Evolutionary conservation across 805 yeast genomes (phyloP), one percentile per base, ranked within the genome.

Genomic region (Saccharomycopsis vini): DNA sequence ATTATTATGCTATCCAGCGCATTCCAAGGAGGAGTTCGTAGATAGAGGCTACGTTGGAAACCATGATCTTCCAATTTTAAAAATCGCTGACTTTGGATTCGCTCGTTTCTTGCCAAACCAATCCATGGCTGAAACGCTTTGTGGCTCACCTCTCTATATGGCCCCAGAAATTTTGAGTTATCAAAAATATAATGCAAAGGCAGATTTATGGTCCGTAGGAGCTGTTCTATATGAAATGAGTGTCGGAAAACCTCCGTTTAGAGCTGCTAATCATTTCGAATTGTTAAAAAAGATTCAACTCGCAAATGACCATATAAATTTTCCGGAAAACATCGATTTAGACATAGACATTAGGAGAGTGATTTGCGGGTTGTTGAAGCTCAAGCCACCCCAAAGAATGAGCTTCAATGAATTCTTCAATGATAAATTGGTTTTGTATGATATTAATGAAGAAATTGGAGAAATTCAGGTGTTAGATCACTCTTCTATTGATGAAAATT

Each of bases 131-230:
- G 98, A 92, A 59, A 92, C 98, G 1, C 68, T 92, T 52, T 92
- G 98, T 69, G 98, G 98, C 1, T 86, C 95, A 9, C 98, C 98
- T 3, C 71, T 92, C 36, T 92, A 92, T 63, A 92, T 92, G 98
- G 98, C 98, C 0, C 98, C 98, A 0, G 98, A 92, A 63, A 92
- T 92, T 39, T 67, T 92, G 54, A 72, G 95, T 50, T 89, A 86
- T 57, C 97, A 92, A 60, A 92, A 88, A 62, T 92, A 92, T 64
- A 88, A 89, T 54, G 98, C 97, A 4, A 89, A 88, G 60, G 97
- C 97, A 0, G 98, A 92, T 59, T 64, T 92, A 51, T 92, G 98
- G 98, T 88, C 97, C 5, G 95, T 90, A 3, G 98, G 98, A 3
- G 94, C 97, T 1, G 97, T 92, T 1, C 66, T 89, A 10, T 92